phyloP scores from a whole-genome alignment of 163 green algal species.

The Scenedesmus sp. region DNA sequence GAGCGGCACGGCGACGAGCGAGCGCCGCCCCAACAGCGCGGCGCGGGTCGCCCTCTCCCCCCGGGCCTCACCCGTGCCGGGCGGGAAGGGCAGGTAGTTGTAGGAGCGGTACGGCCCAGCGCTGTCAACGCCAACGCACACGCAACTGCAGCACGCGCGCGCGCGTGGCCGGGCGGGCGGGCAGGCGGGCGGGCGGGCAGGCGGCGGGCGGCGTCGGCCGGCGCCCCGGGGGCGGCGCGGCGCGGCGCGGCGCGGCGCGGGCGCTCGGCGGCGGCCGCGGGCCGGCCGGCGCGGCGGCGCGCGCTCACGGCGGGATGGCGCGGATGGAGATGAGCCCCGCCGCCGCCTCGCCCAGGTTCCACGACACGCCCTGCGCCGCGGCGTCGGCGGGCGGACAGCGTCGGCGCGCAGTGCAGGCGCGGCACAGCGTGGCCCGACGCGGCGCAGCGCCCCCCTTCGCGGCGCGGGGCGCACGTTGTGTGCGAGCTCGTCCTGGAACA shows the following conservation, averaged over 20 bases:
- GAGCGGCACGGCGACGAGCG: slow-evolving; percentile 17
- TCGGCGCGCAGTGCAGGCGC: too few relatives aligned
- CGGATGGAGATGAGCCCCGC: slow-evolving; percentile 43
- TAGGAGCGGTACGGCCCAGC: too few relatives aligned
- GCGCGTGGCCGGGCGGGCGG: too few relatives aligned
- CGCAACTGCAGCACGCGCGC: too few relatives aligned
- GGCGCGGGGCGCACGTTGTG: slow-evolving; percentile 36
- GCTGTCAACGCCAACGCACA: too few relatives aligned
- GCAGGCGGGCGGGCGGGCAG: slow-evolving; percentile 23
- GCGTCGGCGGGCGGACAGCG: not conserved
- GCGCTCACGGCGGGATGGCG: slow-evolving; percentile 52
- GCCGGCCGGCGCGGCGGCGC: too few relatives aligned
- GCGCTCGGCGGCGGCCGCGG: too few relatives aligned
- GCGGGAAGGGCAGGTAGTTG: slow-evolving; percentile 62
- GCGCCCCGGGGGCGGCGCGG: too few relatives aligned
- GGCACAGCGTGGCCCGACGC: too few relatives aligned
- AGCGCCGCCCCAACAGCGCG: too few relatives aligned
- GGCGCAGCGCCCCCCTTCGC: not conserved
- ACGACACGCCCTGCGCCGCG: slow-evolving; percentile 52
- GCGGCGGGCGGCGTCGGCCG: slow-evolving; percentile 7
- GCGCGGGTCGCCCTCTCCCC: slow-evolving; percentile 26
- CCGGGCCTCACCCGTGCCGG: slow-evolving; percentile 24
- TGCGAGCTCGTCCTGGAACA: slow-evolving; percentile 62
- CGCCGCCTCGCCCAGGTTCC: slow-evolving; percentile 51
- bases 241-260: too few relatives aligned